Percentiles rank a stretch among this genome's conserved stretches.
phyloP scores from a whole-genome alignment of 768 basidiomycete genomes.

The Fomitopsis serialis region DNA sequence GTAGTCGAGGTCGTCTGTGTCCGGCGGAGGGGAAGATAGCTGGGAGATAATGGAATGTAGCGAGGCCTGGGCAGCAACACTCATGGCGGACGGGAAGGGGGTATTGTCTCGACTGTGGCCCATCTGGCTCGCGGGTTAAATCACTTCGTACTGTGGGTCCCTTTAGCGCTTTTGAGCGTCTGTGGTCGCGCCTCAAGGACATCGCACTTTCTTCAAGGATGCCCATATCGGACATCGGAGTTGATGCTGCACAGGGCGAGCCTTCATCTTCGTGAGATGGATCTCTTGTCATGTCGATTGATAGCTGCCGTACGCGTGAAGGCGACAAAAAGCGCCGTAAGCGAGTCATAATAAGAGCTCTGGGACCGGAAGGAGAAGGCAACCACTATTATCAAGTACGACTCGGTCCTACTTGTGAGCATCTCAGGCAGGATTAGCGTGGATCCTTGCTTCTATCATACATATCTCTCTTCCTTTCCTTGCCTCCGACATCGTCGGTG shows the following conservation, averaged over 20 bases:
- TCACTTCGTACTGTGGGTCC: background rate
- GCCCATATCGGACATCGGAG: background rate
- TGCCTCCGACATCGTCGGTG: too few relatives aligned
- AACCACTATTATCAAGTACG: background rate
- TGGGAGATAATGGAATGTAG: background rate
- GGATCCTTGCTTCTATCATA: too few relatives aligned
- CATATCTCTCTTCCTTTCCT: too few relatives aligned
- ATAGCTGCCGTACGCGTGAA: background rate
- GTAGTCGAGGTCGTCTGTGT: background rate
- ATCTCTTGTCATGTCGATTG: background rate
- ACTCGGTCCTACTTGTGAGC: too few relatives aligned
- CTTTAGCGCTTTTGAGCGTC: too few relatives aligned
- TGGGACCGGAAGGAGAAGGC: background rate
- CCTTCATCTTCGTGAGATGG: background rate
- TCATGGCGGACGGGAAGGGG: background rate
- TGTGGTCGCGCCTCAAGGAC: conserved; percentile 1
- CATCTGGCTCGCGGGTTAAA: background rate
- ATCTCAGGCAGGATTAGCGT: too few relatives aligned
- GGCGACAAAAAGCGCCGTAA: background rate
- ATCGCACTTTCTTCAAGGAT: background rate
- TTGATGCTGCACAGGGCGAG: background rate
- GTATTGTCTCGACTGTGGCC: background rate
- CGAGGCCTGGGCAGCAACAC: background rate
- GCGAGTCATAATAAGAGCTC: background rate
- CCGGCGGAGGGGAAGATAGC: background rate